A percentile compares a stretch with the other conserved stretches of the same genome.
Conservation (phyloP, 768 basidiomycete genomes). For the Leccinum pellstonianum region DNA sequence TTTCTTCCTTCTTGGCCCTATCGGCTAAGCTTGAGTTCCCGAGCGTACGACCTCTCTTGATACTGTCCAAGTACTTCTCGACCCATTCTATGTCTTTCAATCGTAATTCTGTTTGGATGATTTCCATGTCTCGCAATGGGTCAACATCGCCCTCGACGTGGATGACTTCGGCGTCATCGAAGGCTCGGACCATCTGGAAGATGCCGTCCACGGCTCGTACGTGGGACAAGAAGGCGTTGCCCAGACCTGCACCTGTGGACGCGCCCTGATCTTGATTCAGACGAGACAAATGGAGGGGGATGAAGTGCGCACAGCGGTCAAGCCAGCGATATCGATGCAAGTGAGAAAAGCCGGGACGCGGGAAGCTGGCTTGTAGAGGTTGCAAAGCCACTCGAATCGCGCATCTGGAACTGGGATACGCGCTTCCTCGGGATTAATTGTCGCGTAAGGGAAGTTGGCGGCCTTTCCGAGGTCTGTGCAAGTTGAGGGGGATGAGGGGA, state of each 20-base stretch:
- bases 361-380: slow-evolving; percentile 84
- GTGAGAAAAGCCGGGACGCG: slow-evolving; percentile 93
- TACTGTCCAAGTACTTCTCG: slow-evolving; percentile 79
- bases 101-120: slow-evolving; percentile 90
- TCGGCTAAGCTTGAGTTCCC: slow-evolving; percentile 82
- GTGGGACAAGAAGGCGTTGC: slow-evolving; percentile 96
- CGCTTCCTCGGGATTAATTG: slow-evolving; percentile 93
- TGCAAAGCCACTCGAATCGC: slow-evolving; percentile 93
- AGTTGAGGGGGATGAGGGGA: slow-evolving; percentile 5
- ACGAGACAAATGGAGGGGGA: slow-evolving; percentile 4
- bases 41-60: slow-evolving; percentile 75
- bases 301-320: slow-evolving; percentile 71
- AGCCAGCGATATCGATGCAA: slow-evolving; percentile 97
- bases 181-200: slow-evolving; percentile 96
- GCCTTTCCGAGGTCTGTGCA: slow-evolving; percentile 81
- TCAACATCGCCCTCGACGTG: slow-evolving; percentile 99
- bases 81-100: slow-evolving; percentile 99
- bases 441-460: slow-evolving; percentile 96
- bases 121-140: slow-evolving; percentile 95
- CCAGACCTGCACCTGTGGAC: slow-evolving; percentile 96
- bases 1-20: slow-evolving; percentile 95
- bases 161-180: slow-evolving; percentile 98
- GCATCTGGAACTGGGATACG: slow-evolving; percentile 93
- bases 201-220: slow-evolving; percentile 99
- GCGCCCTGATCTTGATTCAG: slow-evolving; percentile 61